Percentiles rank a stretch among this genome's conserved stretches.
Evolutionary conservation across 371 early-diverging fungal genomes (phyloP).

Genomic region (Cokeromyces recurvatus): DNA sequence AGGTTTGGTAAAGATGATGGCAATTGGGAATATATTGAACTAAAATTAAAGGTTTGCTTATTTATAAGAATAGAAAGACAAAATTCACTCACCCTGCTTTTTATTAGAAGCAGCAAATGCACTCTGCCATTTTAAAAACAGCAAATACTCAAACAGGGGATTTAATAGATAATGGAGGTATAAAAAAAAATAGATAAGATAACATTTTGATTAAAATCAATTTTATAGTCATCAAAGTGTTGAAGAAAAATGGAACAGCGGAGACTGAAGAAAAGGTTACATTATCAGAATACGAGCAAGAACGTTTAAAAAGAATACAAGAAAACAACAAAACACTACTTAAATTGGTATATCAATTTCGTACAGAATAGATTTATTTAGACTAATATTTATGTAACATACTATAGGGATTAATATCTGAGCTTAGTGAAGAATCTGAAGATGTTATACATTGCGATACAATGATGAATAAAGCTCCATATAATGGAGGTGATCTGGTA

Average conservation of each 20-base stretch:
- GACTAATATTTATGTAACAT: not conserved
- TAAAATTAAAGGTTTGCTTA: slow-evolving; percentile 34
- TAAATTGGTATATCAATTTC: slow-evolving; percentile 47
- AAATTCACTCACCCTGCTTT: too few species aligned
- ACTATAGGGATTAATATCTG: slow-evolving; percentile 70
- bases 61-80: slow-evolving; percentile 21
- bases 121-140: too few species aligned
- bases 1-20: slow-evolving; percentile 78
- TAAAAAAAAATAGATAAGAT: too few species aligned
- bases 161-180: too few species aligned
- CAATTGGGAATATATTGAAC: slow-evolving; percentile 72
- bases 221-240: too few species aligned
- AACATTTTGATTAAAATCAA: too few species aligned
- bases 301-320: slow-evolving; percentile 58
- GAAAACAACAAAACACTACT: slow-evolving; percentile 64
- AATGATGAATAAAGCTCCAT: slow-evolving; percentile 43
- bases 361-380: not conserved
- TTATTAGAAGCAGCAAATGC: too few species aligned
- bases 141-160: too few species aligned
- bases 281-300: slow-evolving; percentile 55
- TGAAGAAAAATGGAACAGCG: too few species aligned
- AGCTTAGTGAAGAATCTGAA: slow-evolving; percentile 70
- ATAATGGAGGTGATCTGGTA: slow-evolving; percentile 37
- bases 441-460: slow-evolving; percentile 70
- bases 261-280: too few species aligned